Conservation (phyloP, 2,329 filamentous ascomycete genomes). For the Epichloe sylvatica region DNA sequence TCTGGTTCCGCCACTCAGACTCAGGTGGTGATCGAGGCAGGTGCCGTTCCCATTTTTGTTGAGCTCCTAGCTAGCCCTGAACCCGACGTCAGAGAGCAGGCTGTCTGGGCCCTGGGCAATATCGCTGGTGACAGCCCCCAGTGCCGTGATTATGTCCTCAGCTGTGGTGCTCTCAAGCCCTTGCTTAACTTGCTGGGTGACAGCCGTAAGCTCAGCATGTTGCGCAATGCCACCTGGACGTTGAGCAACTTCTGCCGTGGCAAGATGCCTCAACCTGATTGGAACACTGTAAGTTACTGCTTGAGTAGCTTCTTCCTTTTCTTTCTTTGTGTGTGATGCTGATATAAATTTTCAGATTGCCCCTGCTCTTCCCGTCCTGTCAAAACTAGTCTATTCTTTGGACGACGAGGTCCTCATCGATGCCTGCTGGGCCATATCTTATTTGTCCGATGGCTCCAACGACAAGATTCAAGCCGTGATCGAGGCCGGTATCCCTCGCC, state of each 20-base stretch:
- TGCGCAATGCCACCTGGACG: conserved; percentile 96
- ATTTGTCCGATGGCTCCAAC: conserved; percentile 93
- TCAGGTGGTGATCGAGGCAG: conserved; percentile 96
- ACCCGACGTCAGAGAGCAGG: conserved; percentile 94
- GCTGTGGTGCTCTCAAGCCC: conserved; percentile 80
- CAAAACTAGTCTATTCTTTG: conserved; percentile 95
- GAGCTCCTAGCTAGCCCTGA: conserved; percentile 91
- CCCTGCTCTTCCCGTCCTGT: conserved; percentile 82
- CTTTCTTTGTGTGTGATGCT: not conserved
- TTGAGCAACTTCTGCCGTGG: conserved; percentile 99
- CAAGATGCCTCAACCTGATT: conserved; percentile 97
- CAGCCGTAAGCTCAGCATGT: conserved; percentile 98
- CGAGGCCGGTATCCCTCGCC: conserved; percentile 90
- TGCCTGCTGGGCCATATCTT: conserved; percentile 98
- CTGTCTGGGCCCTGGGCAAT: conserved; percentile 96
- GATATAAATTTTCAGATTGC: conserved; percentile 50
- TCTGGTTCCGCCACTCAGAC: conserved; percentile 95
- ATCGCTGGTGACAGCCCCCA: conserved; percentile 96
- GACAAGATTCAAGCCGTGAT: conserved; percentile 99
- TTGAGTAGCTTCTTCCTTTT: not conserved
- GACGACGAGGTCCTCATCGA: conserved; percentile 98
- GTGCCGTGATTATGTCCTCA: conserved; percentile 92
- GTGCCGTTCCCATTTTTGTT: conserved; percentile 95
- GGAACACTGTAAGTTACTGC: conserved; percentile 61
- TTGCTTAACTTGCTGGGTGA: conserved; percentile 82